These are phyloP conservation scores for Oenanthe sinensis DNA, from an alignment of 129 eudicot genomes.

Conservation along the genomic window DNA sequence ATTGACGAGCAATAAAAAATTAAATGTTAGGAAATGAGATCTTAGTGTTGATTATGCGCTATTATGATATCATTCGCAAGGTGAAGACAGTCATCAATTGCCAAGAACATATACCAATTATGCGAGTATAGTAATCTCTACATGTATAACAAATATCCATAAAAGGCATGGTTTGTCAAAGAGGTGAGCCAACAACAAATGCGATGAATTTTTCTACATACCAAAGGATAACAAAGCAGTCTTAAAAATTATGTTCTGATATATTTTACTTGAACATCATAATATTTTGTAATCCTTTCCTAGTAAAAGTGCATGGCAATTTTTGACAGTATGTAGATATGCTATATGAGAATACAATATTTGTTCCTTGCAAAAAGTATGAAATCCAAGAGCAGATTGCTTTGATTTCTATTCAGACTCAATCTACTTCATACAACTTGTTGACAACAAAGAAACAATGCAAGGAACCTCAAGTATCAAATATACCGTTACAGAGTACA, in stretches of 20 bases:
- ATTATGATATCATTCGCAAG: neutral
- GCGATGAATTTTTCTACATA: constrained; percentile 60
- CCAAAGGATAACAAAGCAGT: neutral
- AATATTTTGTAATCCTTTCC: too few relatives aligned
- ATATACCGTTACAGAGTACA: constrained; percentile 67
- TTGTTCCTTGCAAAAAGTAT: neutral
- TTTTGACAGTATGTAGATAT: neutral
- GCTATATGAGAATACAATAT: neutral
- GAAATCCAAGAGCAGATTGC: neutral
- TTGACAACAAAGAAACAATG: neutral
- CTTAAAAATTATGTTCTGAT: neutral
- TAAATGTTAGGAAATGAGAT: neutral
- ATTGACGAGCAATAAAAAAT: neutral
- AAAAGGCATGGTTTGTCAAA: constrained; percentile 96
- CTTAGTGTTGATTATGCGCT: neutral
- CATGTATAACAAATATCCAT: constrained; percentile 84
- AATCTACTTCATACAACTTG: too few relatives aligned
- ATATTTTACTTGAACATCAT: neutral
- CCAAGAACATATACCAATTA: neutral
- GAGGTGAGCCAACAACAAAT: constrained; percentile 87
- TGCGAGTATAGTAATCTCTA: constrained; percentile 8
- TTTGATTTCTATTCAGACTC: neutral
- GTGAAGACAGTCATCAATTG: neutral
- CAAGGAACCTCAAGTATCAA: neutral
- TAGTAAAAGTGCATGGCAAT: too few relatives aligned